Evolutionary conservation across 1,139 yeast genomes (phyloP).

Genomic region (Taphrina confusa): DNA sequence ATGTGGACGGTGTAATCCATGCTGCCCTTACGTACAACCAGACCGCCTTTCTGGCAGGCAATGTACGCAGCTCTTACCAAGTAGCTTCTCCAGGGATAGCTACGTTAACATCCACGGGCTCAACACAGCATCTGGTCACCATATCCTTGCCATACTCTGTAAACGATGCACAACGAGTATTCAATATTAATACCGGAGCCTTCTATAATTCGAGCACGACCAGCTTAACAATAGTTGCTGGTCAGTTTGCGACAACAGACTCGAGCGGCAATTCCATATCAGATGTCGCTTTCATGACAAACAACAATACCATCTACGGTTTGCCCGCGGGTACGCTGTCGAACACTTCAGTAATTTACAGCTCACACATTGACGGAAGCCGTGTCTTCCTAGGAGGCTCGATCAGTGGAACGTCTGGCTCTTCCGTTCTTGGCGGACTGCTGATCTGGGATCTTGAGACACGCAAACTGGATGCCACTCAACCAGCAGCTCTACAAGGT

Average conservation of each 20-base stretch:
- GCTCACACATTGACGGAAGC: conserved; percentile 21
- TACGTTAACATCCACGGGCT: conserved; percentile 20
- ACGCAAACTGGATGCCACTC: conserved; percentile 50
- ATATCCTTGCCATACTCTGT: neutral
- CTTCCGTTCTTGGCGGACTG: conserved; percentile 49
- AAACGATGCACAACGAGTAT: neutral
- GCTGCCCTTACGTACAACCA: conserved; percentile 5
- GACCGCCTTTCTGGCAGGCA: conserved; percentile 36
- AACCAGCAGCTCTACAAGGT: conserved; percentile 52
- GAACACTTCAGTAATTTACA: conserved; percentile 20
- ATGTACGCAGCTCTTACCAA: conserved; percentile 16
- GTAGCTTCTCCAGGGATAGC: conserved; percentile 38
- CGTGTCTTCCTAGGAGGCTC: conserved; percentile 56
- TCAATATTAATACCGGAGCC: conserved; percentile 19
- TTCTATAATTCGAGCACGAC: conserved; percentile 31
- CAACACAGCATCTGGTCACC: conserved; percentile 9
- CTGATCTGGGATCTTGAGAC: conserved; percentile 56
- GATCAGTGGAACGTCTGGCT: conserved; percentile 51
- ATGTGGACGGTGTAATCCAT: conserved; percentile 2
- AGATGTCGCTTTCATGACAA: conserved; percentile 27
- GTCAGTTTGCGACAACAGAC: conserved; percentile 23
- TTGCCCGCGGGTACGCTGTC: conserved; percentile 16
- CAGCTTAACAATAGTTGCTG: conserved; percentile 30
- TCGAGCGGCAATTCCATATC: conserved; percentile 10
- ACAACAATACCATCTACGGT: conserved; percentile 19